A percentile compares a stretch with the other conserved stretches of the same genome.
These are phyloP conservation scores for Asterionellopsis glacialis DNA, from an alignment of 108 stramenopile species.

Conservation along the genomic window DNA sequence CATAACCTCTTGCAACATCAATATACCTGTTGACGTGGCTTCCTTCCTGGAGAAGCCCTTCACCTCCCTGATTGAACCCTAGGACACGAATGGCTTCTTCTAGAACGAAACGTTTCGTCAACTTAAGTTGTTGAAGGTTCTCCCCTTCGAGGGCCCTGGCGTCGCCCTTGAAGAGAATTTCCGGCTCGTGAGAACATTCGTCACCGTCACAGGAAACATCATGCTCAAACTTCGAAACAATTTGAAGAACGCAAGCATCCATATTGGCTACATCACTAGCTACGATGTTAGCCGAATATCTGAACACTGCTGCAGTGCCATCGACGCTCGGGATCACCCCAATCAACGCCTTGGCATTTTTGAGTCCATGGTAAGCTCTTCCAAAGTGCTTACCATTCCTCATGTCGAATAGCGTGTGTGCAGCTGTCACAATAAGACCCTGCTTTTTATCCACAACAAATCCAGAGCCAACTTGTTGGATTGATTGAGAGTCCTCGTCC, in stretches of 20 bases:
- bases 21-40: slow-evolving; percentile 58
- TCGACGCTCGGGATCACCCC: slow-evolving; percentile 47
- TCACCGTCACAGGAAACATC: slow-evolving; percentile 45
- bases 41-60: slow-evolving; percentile 47
- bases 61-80: slow-evolving; percentile 80
- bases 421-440: slow-evolving; percentile 74
- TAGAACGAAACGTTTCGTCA: slow-evolving; percentile 52
- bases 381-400: slow-evolving; percentile 40
- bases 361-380: slow-evolving; percentile 29
- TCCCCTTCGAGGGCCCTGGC: slow-evolving; percentile 41
- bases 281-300: slow-evolving; percentile 74
- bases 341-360: slow-evolving; percentile 60
- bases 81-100: slow-evolving; percentile 67
- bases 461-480: slow-evolving; percentile 61
- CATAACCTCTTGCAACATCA: slow-evolving; percentile 71
- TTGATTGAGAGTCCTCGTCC: slow-evolving; percentile 35
- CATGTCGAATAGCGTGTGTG: slow-evolving; percentile 65
- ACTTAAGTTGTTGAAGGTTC: slow-evolving; percentile 38
- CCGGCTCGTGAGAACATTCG: slow-evolving; percentile 46
- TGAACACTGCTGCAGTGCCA: slow-evolving; percentile 34
- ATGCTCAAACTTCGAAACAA: slow-evolving; percentile 51
- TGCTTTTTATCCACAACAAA: slow-evolving; percentile 68
- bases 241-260: slow-evolving; percentile 72
- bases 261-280: slow-evolving; percentile 56
- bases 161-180: slow-evolving; percentile 28